Percentiles rank a stretch among this genome's conserved stretches.
Conservation (phyloP, 176 grass and related monocot species). For the Avena insularis region DNA sequence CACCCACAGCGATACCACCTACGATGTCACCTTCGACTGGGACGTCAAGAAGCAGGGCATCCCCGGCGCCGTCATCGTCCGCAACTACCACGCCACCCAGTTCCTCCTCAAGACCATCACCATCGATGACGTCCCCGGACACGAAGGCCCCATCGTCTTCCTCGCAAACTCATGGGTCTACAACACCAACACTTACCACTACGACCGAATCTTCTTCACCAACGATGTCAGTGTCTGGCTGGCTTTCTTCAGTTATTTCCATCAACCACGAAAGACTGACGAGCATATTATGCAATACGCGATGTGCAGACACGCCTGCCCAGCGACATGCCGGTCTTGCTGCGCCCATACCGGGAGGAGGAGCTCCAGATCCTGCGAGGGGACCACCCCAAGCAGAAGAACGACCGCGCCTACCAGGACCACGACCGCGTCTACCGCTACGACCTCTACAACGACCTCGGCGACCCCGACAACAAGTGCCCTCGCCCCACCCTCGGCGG, state of each 20-base stretch:
- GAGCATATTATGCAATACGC: not conserved
- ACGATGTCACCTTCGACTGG: constrained; percentile 33
- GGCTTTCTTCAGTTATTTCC: not conserved
- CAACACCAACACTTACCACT: constrained; percentile 25
- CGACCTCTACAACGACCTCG: not conserved
- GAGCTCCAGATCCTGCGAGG: no score
- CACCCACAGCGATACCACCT: not conserved
- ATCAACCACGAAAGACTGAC: not conserved
- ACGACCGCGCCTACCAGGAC: no score
- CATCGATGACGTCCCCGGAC: constrained; percentile 29
- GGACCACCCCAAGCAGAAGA: no score
- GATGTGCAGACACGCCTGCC: constrained; percentile 19
- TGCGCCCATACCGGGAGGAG: not conserved
- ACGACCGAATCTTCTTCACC: constrained; percentile 44
- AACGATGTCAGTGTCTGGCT: not conserved
- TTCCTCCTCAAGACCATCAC: constrained; percentile 47
- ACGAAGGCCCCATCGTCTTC: constrained; percentile 31
- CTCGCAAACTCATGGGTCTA: constrained; percentile 48
- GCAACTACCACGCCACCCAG: constrained; percentile 25
- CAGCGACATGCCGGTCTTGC: not conserved
- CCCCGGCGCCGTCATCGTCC: constrained; percentile 40
- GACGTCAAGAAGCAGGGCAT: constrained; percentile 8
- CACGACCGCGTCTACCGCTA: no score
- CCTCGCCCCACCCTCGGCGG: constrained; percentile 24
- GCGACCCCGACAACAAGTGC: not conserved